Evolutionary conservation across 2,329 filamentous ascomycete genomes (phyloP).

Genomic region (Alternaria triticina): DNA sequence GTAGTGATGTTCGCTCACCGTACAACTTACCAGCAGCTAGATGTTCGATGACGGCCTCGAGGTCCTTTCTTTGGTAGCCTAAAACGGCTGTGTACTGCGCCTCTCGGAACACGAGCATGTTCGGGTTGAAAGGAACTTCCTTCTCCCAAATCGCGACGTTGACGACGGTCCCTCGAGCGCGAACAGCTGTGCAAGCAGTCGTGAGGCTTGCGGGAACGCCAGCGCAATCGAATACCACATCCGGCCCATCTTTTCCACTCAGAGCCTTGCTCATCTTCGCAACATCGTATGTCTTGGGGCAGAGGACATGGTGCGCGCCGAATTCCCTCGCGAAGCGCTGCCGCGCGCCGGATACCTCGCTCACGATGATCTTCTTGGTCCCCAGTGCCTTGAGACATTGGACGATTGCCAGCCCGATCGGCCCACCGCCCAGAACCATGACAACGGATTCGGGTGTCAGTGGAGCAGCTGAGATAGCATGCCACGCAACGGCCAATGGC

Average conservation of each 20-base stretch:
- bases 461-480: conserved; percentile 61
- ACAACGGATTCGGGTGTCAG: conserved; percentile 56
- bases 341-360: conserved; percentile 60
- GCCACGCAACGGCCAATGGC: conserved; percentile 69
- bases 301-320: conserved; percentile 62
- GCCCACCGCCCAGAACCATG: conserved; percentile 66
- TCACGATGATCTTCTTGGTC: conserved; percentile 63
- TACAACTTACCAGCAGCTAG: conserved; percentile 44
- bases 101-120: conserved; percentile 61
- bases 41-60: conserved; percentile 63
- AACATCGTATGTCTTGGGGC: conserved; percentile 60
- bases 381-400: conserved; percentile 63
- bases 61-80: conserved; percentile 61
- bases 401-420: conserved; percentile 67
- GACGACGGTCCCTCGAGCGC: conserved; percentile 63
- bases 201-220: conserved; percentile 59
- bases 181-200: conserved; percentile 57
- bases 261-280: conserved; percentile 55
- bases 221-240: conserved; percentile 68
- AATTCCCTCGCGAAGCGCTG: conserved; percentile 61
- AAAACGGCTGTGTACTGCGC: conserved; percentile 59
- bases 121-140: conserved; percentile 60
- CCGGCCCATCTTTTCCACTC: conserved; percentile 59
- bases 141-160: conserved; percentile 72
- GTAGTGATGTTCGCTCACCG: neutral